Percentiles rank a stretch among this genome's conserved stretches.
phyloP scores from a whole-genome alignment of 208 protist species.

The Naegleria fowleri region DNA sequence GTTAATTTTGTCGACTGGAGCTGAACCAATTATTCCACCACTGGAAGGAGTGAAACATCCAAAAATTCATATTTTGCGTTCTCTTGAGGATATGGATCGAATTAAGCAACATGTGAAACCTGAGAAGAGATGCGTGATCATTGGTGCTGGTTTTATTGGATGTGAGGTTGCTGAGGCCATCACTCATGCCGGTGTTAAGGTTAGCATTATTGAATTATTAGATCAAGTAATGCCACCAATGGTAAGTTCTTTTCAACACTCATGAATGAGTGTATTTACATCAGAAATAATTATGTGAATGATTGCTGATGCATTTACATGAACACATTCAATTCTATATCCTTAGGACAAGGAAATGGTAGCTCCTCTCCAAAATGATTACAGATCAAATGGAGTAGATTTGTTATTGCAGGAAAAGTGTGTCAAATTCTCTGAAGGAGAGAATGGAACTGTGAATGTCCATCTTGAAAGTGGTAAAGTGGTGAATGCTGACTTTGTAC shows the following conservation, averaged over 20 bases:
- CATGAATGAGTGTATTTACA: too few relatives aligned
- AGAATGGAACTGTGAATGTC: background rate
- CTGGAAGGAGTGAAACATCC: conserved; percentile 41
- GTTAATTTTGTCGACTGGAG: conserved; percentile 48
- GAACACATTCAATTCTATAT: too few relatives aligned
- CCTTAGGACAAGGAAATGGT: conserved; percentile 45
- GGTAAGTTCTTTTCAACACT: background rate
- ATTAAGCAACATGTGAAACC: conserved; percentile 36
- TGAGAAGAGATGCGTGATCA: conserved; percentile 29
- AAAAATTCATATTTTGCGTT: conserved; percentile 42
- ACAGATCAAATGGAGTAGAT: conserved; percentile 37
- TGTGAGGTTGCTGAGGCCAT: conserved; percentile 55
- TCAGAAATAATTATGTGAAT: too few relatives aligned
- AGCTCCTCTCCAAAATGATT: conserved; percentile 29
- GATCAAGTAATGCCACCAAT: conserved; percentile 47
- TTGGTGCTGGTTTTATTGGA: conserved; percentile 54
- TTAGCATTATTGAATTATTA: conserved; percentile 48
- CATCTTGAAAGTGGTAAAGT: background rate
- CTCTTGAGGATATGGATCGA: conserved; percentile 41
- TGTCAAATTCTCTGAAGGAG: background rate
- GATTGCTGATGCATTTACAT: too few relatives aligned
- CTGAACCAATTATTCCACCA: conserved; percentile 46
- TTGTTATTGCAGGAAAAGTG: conserved; percentile 39
- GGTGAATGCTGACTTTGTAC: conserved; percentile 35
- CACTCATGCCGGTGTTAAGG: conserved; percentile 27